Evolutionary conservation across 371 early-diverging fungal species (phyloP).

Genomic region (Haplosporangium sp.): DNA sequence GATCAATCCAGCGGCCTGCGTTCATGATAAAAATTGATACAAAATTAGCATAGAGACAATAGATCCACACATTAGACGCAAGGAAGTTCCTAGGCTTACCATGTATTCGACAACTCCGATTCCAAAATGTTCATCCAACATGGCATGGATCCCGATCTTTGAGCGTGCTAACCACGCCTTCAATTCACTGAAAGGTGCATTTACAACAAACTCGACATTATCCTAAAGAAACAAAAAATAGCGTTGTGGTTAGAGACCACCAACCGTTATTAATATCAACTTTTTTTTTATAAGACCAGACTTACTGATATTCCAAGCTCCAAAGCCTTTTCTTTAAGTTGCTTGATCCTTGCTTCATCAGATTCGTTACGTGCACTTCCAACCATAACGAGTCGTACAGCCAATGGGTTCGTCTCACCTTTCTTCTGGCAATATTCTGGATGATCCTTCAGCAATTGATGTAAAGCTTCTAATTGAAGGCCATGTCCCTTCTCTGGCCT

Average conservation of each 20-base stretch:
- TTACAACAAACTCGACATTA: constrained; percentile 82
- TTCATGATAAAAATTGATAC: neutral
- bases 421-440: constrained; percentile 59
- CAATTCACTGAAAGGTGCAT: constrained; percentile 81
- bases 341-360: constrained; percentile 79
- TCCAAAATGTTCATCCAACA: constrained; percentile 98
- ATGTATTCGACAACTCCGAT: constrained; percentile 97
- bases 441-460: constrained; percentile 62
- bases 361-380: constrained; percentile 88
- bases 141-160: constrained; percentile 92
- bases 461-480: constrained; percentile 84
- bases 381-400: constrained; percentile 68
- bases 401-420: constrained; percentile 23
- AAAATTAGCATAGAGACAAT: too few relatives aligned
- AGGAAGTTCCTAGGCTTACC: constrained; percentile 62
- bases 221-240: constrained; percentile 64
- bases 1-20: constrained; percentile 89
- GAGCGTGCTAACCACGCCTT: constrained; percentile 67
- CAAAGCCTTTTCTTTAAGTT: constrained; percentile 63
- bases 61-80: too few relatives aligned
- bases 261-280: neutral
- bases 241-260: neutral
- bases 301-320: constrained; percentile 69
- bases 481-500: constrained; percentile 95
- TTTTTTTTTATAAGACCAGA: neutral